Conservation (phyloP, 176 grass and related monocot genomes). For the Melocanna baccifera region DNA sequence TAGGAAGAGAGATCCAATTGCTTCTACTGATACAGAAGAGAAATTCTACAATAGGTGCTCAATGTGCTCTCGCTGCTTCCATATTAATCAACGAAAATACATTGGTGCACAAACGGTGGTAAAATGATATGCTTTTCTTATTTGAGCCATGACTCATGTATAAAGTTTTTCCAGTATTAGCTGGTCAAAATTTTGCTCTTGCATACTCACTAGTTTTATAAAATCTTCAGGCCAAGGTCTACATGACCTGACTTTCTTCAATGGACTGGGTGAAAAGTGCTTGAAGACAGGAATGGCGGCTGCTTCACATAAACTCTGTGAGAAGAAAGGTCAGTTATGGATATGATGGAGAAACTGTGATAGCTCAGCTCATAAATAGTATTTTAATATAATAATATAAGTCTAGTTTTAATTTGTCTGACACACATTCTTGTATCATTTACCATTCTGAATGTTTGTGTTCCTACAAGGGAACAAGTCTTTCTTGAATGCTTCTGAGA, state of each 20-base stretch:
- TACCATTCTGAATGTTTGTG: neutral
- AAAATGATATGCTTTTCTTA: slow-evolving; percentile 9
- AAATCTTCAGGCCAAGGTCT: slow-evolving; percentile 13
- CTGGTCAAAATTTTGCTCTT: neutral
- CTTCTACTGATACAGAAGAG: neutral
- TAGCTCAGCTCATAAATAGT: neutral
- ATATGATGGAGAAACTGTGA: neutral
- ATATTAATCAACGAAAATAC: neutral
- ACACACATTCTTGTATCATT: slow-evolving; percentile 12
- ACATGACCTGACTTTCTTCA: neutral
- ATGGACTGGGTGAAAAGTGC: slow-evolving; percentile 1
- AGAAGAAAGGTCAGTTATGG: slow-evolving; percentile 27
- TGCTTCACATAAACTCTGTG: slow-evolving; percentile 22
- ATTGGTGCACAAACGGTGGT: neutral
- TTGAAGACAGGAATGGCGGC: neutral
- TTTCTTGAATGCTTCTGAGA: slow-evolving; percentile 9
- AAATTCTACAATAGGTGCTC: neutral
- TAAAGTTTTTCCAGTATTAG: neutral
- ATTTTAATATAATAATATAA: slow-evolving; percentile 2
- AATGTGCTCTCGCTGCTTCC: neutral
- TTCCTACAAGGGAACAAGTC: slow-evolving; percentile 11
- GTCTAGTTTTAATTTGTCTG: neutral
- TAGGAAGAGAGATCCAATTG: neutral
- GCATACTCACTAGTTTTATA: neutral
- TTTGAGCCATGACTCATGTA: neutral